Evolutionary conservation across 495 filamentous ascomycete species (phyloP).

Genomic region (Talaromyces stipitatus): DNA sequence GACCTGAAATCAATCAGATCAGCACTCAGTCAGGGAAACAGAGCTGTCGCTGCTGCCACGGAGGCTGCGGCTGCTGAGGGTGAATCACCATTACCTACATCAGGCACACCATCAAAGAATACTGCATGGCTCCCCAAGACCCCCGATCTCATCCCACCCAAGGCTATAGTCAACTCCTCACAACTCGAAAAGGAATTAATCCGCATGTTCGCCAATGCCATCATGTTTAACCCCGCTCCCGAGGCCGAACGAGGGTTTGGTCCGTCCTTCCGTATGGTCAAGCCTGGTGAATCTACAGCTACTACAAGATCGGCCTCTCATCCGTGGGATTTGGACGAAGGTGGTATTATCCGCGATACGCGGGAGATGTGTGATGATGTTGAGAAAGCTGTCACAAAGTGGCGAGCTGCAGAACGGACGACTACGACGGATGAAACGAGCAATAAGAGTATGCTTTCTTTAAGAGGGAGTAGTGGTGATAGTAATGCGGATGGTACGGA

Average conservation of each 20-base stretch:
- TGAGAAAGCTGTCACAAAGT: constrained; percentile 49
- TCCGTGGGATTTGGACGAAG: constrained; percentile 57
- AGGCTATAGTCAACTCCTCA: constrained; percentile 85
- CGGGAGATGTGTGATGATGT: constrained; percentile 77
- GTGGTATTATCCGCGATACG: constrained; percentile 74
- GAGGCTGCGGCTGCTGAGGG: constrained; percentile 40
- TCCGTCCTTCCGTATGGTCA: constrained; percentile 44
- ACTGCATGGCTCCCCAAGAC: constrained; percentile 52
- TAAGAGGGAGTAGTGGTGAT: constrained; percentile 37
- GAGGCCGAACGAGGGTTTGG: constrained; percentile 55
- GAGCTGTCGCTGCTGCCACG: constrained; percentile 58
- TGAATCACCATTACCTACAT: constrained; percentile 28
- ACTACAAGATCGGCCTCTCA: constrained; percentile 37
- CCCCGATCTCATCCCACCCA: constrained; percentile 73
- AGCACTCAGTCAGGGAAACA: constrained; percentile 69
- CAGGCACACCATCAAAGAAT: constrained; percentile 28
- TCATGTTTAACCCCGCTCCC: constrained; percentile 90
- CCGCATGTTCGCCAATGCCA: constrained; percentile 93
- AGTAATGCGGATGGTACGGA: constrained; percentile 35
- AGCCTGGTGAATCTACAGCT: constrained; percentile 23
- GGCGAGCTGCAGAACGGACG: constrained; percentile 50
- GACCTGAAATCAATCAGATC: constrained; percentile 81
- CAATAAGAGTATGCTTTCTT: constrained; percentile 30
- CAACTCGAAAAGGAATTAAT: constrained; percentile 95
- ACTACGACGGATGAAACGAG: constrained; percentile 34